Evolutionary conservation across 257 asterid genomes (phyloP), one percentile per base, ranked within the genome.

Genomic region (Mitragyna speciosa): DNA sequence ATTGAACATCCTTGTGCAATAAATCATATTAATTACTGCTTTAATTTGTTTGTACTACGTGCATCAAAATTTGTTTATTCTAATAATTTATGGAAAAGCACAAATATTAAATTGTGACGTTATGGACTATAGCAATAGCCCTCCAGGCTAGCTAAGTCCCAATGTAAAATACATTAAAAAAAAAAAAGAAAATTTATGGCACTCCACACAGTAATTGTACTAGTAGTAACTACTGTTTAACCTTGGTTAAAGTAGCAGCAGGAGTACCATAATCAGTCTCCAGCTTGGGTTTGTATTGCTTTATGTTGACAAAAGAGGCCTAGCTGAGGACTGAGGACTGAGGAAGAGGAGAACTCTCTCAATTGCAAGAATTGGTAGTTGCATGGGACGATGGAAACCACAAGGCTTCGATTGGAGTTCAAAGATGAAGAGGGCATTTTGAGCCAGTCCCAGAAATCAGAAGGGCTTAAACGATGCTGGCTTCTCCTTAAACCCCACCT

Each of bases 381-480:
- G 92, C 92, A 87, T 87, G 90, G 69, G 80, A 69, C 84, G 75
- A 90, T 92, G 98, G 98, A 87, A 73, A 70, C 76, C 67, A 87
- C 82, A 70, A 91, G 97, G 89, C 80, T 94, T 76, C 94, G 97
- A 66, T 58, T 94, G 75, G 75, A 83, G 8, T 96, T 94, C 90
- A 84, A 78, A 48, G 96, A 90, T 52, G n/a, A 81, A 51, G 90
- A 81, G 4, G 92, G 87, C 85, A 87, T 94, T 85, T 72, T 94
- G 70, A 90, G 82, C 79, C 86, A 89, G n/a, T 36, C 89, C 65
- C 97, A 95, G 86, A 91, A 84, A 83, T 86, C 83, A 11, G 87
- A 90, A 63, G 99, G 98, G 64, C 80, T 95, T 68, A 81, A 73
- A 54, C 90, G 90, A 63, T 82, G 88, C 78, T 93, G 95, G 99